Percentiles rank a stretch among this genome's conserved stretches.
These are phyloP conservation scores for Stygiomarasmius scandens DNA, from an alignment of 1,284 basidiomycete genomes.

Conservation along the genomic window DNA sequence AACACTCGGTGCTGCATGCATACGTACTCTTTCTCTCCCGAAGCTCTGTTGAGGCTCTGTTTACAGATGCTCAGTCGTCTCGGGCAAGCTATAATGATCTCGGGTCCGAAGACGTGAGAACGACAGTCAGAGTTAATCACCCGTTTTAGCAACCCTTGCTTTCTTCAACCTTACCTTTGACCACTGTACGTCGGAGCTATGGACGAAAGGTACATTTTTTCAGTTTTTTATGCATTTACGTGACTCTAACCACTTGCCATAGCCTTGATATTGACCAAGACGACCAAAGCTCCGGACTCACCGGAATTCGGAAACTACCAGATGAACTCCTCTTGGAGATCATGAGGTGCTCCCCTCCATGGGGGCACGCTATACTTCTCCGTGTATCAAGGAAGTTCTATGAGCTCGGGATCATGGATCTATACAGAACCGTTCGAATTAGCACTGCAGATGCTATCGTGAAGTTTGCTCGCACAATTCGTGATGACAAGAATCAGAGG, in stretches of 20 bases:
- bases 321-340: neutral
- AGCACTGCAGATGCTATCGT: neutral
- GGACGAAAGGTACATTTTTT: neutral
- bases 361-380: neutral
- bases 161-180: too few species aligned
- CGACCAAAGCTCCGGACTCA: neutral
- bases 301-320: neutral
- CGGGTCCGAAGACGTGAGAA: neutral
- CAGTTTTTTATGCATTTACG: too few species aligned
- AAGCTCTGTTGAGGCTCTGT: too few species aligned
- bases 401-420: neutral
- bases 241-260: too few species aligned
- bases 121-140: neutral
- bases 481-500: neutral
- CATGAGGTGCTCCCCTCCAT: neutral
- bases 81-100: neutral
- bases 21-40: too few species aligned
- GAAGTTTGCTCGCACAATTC: neutral
- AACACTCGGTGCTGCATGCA: too few species aligned
- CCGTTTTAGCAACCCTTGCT: too few species aligned
- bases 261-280: neutral
- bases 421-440: neutral
- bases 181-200: too few species aligned
- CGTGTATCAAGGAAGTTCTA: neutral
- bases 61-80: too few species aligned